phyloP scores from a whole-genome alignment of 2,329 filamentous ascomycete species.

The Botrytis deweyae region DNA sequence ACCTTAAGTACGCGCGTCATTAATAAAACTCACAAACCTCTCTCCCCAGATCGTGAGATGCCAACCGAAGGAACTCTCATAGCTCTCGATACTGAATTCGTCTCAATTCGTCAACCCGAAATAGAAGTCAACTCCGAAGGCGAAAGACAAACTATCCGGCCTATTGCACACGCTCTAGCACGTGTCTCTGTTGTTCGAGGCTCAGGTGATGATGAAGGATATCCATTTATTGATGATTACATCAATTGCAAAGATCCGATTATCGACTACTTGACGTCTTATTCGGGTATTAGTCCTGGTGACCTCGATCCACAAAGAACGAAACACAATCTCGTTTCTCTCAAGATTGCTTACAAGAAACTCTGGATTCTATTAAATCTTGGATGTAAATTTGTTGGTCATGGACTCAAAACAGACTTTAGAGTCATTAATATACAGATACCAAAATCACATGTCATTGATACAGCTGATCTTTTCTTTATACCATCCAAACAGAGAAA shows the following conservation, averaged over 20 bases:
- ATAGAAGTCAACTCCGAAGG: conserved; percentile 96
- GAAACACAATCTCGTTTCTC: conserved; percentile 76
- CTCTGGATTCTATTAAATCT: conserved; percentile 95
- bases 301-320: conserved; percentile 81
- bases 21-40: conserved; percentile 57
- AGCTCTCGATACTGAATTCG: conserved; percentile 94
- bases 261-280: conserved; percentile 92
- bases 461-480: conserved; percentile 91
- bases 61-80: conserved; percentile 73
- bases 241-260: conserved; percentile 88
- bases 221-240: conserved; percentile 96
- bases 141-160: conserved; percentile 85
- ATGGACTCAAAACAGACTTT: conserved; percentile 92
- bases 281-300: conserved; percentile 83
- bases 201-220: conserved; percentile 70
- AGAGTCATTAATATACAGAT: conserved; percentile 98
- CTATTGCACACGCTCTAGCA: conserved; percentile 87
- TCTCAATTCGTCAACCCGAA: conserved; percentile 86
- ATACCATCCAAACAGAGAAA: conserved; percentile 79
- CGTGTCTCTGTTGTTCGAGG: conserved; percentile 88
- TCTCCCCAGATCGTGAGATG: conserved; percentile 59
- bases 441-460: conserved; percentile 84
- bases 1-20: conserved; percentile 15
- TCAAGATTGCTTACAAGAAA: conserved; percentile 96
- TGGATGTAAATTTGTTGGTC: conserved; percentile 89